A percentile compares a stretch with the other conserved stretches of the same genome.
These are phyloP conservation scores for Picochlorum sp. DNA, from an alignment of 139 green algal genomes.

Conservation along the genomic window DNA sequence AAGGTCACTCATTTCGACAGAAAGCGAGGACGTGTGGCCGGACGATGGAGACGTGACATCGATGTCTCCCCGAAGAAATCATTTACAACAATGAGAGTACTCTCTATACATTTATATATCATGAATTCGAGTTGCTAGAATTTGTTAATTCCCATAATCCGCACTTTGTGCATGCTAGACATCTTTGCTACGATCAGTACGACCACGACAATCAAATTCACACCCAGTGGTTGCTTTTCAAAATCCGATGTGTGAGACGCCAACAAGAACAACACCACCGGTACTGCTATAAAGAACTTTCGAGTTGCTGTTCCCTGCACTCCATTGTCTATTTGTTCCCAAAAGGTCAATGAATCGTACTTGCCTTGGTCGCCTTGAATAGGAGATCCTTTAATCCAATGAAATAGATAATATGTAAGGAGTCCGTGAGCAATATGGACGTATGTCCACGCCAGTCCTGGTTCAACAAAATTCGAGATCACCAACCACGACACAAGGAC, in stretches of 20 bases:
- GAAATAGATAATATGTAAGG: conserved; percentile 76
- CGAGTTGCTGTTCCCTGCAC: conserved; percentile 66
- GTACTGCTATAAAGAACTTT: conserved; percentile 82
- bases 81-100: not conserved
- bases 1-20: not conserved
- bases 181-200: conserved; percentile 78
- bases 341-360: conserved; percentile 82
- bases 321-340: conserved; percentile 71
- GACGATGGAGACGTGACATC: conserved; percentile 7
- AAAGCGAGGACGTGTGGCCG: conserved; percentile 20
- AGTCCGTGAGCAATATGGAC: conserved; percentile 72
- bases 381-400: conserved; percentile 79
- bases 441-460: conserved; percentile 81
- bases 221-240: conserved; percentile 64
- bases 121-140: conserved; percentile 26
- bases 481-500: conserved; percentile 64
- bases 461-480: conserved; percentile 47
- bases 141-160: conserved; percentile 70
- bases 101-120: not conserved
- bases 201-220: conserved; percentile 75
- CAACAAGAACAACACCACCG: conserved; percentile 73
- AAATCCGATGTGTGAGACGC: conserved; percentile 79
- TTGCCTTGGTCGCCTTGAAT: conserved; percentile 66
- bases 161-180: conserved; percentile 73
- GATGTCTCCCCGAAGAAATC: not conserved